A percentile compares a stretch with the other conserved stretches of the same genome.
Evolutionary conservation across 768 basidiomycete species (phyloP).

Genomic region (Lepiota brunneoincarnata): DNA sequence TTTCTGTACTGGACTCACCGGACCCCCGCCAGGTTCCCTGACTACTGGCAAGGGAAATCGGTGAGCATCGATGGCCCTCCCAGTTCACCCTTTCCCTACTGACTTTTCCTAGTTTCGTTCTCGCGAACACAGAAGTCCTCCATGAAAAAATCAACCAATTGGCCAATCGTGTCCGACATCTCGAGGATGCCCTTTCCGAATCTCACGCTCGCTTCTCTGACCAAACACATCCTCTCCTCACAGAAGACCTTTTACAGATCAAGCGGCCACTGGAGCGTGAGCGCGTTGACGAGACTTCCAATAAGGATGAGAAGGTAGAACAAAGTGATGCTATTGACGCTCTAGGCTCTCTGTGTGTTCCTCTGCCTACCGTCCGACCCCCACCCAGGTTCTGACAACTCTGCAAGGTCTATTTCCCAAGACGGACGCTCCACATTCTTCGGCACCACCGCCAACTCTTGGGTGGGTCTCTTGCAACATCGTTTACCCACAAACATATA

Average conservation of each 20-base stretch:
- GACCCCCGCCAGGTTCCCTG: conserved; percentile 46
- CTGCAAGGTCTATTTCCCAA: conserved; percentile 55
- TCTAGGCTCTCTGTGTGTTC: conserved; percentile 58
- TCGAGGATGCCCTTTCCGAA: conserved; percentile 65
- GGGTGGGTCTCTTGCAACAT: conserved; percentile 42
- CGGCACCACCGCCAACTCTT: conserved; percentile 65
- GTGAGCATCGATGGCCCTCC: conserved; percentile 27
- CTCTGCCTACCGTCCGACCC: conserved; percentile 7
- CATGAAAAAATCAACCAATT: conserved; percentile 67
- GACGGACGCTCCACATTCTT: conserved; percentile 64
- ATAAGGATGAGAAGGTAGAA: conserved; percentile 44
- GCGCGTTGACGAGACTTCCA: conserved; percentile 34
- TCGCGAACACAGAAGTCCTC: conserved; percentile 67
- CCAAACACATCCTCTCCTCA: conserved; percentile 56
- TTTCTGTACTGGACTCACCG: conserved; percentile 13
- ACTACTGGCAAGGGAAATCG: conserved; percentile 75
- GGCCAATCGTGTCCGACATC: conserved; percentile 57
- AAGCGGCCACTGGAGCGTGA: conserved; percentile 69
- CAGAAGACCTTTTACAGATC: conserved; percentile 58
- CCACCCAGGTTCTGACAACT: conserved; percentile 7
- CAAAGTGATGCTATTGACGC: conserved; percentile 57
- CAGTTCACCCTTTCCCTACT: conserved; percentile 7
- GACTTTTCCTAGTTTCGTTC: conserved; percentile 48
- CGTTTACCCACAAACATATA: conserved; percentile 6
- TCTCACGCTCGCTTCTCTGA: conserved; percentile 46